These are phyloP conservation scores for Sclerotinia trifoliorum DNA, from an alignment of 2,329 filamentous ascomycete genomes.

Conservation along the genomic window DNA sequence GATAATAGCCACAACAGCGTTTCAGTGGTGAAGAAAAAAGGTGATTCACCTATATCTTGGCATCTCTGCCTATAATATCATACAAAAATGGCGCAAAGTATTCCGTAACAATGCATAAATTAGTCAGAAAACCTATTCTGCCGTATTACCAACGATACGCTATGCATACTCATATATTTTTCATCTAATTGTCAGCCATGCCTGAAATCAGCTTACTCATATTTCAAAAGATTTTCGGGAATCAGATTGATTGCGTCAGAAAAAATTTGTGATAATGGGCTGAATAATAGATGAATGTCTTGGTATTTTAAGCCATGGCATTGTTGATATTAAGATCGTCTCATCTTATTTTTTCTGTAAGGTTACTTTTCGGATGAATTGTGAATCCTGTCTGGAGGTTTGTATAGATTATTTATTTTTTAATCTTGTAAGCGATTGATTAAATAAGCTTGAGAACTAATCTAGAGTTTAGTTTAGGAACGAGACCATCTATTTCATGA, in stretches of 20 bases:
- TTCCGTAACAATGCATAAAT: background rate
- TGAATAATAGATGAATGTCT: background rate
- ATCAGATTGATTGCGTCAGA: too few relatives aligned
- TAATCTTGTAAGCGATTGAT: background rate
- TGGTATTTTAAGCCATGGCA: background rate
- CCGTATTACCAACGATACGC: too few relatives aligned
- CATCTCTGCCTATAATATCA: too few relatives aligned
- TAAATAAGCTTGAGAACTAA: background rate
- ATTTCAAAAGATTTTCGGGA: background rate
- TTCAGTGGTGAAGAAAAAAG: too few relatives aligned
- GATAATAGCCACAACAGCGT: background rate
- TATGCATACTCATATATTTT: background rate
- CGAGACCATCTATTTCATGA: too few relatives aligned
- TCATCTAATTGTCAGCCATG: background rate
- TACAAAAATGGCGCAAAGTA: background rate
- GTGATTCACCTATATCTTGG: too few relatives aligned
- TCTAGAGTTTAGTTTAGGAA: too few relatives aligned
- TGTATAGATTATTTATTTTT: background rate
- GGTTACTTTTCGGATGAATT: too few relatives aligned
- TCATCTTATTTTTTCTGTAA: background rate
- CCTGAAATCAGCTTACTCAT: constrained; percentile 13
- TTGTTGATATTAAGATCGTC: background rate
- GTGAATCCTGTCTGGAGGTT: too few relatives aligned
- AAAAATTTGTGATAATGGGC: background rate
- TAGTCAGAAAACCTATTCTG: background rate